These are phyloP conservation scores for Cryptococcus sp. DNA, from an alignment of 1,284 basidiomycete species.

Conservation along the genomic window DNA sequence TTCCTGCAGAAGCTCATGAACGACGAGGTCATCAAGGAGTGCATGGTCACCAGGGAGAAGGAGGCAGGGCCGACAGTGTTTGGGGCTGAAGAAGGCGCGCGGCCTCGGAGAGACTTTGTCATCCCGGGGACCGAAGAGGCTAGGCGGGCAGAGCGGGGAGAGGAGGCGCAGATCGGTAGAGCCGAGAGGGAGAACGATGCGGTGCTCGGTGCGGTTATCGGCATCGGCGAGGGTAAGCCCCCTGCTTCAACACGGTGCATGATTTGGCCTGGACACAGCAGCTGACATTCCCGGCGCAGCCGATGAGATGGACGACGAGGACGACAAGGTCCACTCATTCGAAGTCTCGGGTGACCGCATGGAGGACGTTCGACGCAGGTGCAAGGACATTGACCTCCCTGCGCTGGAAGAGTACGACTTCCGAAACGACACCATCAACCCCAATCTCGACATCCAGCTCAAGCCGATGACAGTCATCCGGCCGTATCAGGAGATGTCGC, in stretches of 20 bases:
- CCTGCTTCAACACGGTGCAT: too few species aligned
- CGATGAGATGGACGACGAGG: constrained; percentile 83
- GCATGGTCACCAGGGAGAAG: constrained; percentile 37
- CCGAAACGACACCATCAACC: constrained; percentile 88
- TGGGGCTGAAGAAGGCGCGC: constrained; percentile 75
- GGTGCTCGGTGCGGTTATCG: constrained; percentile 74
- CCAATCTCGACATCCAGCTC: constrained; percentile 92
- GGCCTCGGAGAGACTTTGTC: constrained; percentile 66
- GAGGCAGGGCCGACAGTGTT: constrained; percentile 58
- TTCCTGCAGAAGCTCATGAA: constrained; percentile 81
- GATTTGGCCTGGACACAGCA: neutral
- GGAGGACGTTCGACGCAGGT: constrained; percentile 91
- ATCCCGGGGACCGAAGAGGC: constrained; percentile 69
- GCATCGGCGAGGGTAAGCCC: constrained; percentile 74
- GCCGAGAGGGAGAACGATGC: constrained; percentile 33
- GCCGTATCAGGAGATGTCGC: constrained; percentile 93
- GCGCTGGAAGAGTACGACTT: constrained; percentile 99
- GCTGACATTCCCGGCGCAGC: constrained; percentile 51
- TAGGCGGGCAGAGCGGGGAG: constrained; percentile 33
- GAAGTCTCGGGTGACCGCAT: constrained; percentile 89
- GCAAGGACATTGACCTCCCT: constrained; percentile 90
- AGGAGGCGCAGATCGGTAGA: constrained; percentile 12
- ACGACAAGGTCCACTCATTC: constrained; percentile 92
- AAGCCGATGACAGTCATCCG: constrained; percentile 94
- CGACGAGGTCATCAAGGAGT: constrained; percentile 65